These are phyloP conservation scores for Populus euphratica DNA, from an alignment of 345 rosid genomes.

Conservation along the genomic window DNA sequence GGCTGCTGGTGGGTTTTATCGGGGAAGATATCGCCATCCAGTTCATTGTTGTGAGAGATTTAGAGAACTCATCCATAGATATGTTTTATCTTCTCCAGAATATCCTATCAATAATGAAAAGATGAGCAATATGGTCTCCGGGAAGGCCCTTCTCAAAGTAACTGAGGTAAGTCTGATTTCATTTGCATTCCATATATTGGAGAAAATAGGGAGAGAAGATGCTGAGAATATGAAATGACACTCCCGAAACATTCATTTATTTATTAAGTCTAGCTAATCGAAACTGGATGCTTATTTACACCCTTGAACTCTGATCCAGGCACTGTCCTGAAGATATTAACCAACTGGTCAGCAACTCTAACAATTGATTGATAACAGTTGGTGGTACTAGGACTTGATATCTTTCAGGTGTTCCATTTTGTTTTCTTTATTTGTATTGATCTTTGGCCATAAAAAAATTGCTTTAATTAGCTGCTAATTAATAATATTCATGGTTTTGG, in stretches of 20 bases:
- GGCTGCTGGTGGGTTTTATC: slow-evolving; percentile 89
- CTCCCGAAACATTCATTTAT: not conserved
- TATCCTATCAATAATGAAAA: slow-evolving; percentile 55
- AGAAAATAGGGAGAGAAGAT: not conserved
- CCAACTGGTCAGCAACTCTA: not conserved
- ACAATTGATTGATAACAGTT: not conserved
- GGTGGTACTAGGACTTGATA: not conserved
- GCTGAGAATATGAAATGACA: not conserved
- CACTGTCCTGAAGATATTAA: not conserved
- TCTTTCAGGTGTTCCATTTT: not conserved
- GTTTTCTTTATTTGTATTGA: not conserved
- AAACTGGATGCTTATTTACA: not conserved
- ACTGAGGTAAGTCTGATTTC: slow-evolving; percentile 65
- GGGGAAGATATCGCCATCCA: slow-evolving; percentile 94
- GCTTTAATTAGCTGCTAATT: not conserved
- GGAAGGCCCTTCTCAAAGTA: slow-evolving; percentile 88
- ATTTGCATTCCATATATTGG: not conserved
- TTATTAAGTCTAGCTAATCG: not conserved
- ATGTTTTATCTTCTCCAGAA: slow-evolving; percentile 67
- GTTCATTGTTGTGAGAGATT: slow-evolving; percentile 93
- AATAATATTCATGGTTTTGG: not conserved
- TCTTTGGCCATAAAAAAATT: not conserved
- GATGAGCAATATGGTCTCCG: slow-evolving; percentile 58
- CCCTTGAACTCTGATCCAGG: not conserved
- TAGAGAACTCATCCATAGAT: slow-evolving; percentile 77